Evolutionary conservation across 768 basidiomycete genomes (phyloP), one percentile per base, ranked within the genome.

Genomic region (Nidula microcarpa): DNA sequence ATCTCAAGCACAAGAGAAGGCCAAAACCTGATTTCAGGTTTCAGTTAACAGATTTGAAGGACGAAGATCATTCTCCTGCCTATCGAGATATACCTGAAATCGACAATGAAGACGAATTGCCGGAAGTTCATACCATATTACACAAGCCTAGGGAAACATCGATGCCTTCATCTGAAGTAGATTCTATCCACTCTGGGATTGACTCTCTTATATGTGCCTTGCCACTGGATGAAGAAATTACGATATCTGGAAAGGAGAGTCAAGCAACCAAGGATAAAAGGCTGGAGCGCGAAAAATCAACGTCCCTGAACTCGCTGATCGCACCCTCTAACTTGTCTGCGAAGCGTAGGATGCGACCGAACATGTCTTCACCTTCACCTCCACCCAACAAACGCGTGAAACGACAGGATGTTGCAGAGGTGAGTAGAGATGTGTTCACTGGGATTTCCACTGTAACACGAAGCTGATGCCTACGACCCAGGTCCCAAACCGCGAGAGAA

Each of bases 11-110:
- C 45, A 71, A 69, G 55, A 59, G 55, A 10, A 64, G 62, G 48
- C 37, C 65, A 6, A 55, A 59, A 2, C 73, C 78, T 23, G 71
- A 81, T 55, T 82, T 83, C 55, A 72, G 81, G 53, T 57, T 86
- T 18, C 70, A 80, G 49, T 76, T 86, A 46, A 64, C 78, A 5
- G 66, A 72, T 50, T 53, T 82, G 48, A 65, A 65, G n/a, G 69
- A 69, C 36, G 47, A 56, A 16, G 47, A 52, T 17, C 53, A 51
- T 9, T 33, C 45, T 58, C 62, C 44, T 50, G 63, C 49, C 11
- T 43, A 30, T 52, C 57, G 57, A 55, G 65, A 58, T 54, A 53
- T 57, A 50, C 50, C 58, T 35, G 60, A 64, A 11, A 45, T 61
- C 17, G 60, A 67, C 50, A 64, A 62, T 33, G 75, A 76, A 36